Percentiles rank a stretch among this genome's conserved stretches.
These are phyloP conservation scores for Botryotinia convoluta DNA, from an alignment of 2,329 filamentous ascomycete species.

Conservation along the genomic window DNA sequence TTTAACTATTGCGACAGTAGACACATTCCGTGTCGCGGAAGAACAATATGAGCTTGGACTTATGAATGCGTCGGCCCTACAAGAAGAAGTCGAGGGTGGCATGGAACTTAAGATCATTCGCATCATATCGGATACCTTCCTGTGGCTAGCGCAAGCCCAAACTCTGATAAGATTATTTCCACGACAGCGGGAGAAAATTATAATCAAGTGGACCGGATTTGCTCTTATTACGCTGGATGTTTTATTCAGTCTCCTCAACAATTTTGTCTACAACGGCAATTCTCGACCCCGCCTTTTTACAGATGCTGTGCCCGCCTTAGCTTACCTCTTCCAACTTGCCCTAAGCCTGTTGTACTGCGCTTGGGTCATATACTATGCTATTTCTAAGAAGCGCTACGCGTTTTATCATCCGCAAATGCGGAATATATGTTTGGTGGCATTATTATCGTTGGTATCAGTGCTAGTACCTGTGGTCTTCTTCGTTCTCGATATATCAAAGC, in stretches of 20 bases:
- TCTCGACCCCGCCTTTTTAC: constrained; percentile 73
- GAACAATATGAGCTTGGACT: constrained; percentile 75
- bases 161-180: constrained; percentile 94
- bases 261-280: constrained; percentile 63
- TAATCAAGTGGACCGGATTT: constrained; percentile 98
- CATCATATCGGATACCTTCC: constrained; percentile 90
- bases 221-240: constrained; percentile 88
- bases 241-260: constrained; percentile 88
- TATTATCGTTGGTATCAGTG: constrained; percentile 62
- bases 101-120: constrained; percentile 85
- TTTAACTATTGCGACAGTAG: constrained; percentile 86
- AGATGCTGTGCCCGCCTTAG: constrained; percentile 81
- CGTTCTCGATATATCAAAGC: constrained; percentile 68
- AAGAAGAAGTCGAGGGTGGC: constrained; percentile 76
- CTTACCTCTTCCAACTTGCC: constrained; percentile 69
- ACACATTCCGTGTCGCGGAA: constrained; percentile 84
- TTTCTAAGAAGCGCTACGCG: constrained; percentile 68
- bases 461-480: constrained; percentile 74
- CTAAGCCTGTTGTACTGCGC: constrained; percentile 69
- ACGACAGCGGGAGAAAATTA: constrained; percentile 92
- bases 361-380: constrained; percentile 71
- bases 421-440: constrained; percentile 65
- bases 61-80: constrained; percentile 75
- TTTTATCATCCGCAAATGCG: constrained; percentile 72
- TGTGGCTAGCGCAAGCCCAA: constrained; percentile 97